Conservation (phyloP, 2,329 filamentous ascomycete species). For the Colletotrichum lini region DNA sequence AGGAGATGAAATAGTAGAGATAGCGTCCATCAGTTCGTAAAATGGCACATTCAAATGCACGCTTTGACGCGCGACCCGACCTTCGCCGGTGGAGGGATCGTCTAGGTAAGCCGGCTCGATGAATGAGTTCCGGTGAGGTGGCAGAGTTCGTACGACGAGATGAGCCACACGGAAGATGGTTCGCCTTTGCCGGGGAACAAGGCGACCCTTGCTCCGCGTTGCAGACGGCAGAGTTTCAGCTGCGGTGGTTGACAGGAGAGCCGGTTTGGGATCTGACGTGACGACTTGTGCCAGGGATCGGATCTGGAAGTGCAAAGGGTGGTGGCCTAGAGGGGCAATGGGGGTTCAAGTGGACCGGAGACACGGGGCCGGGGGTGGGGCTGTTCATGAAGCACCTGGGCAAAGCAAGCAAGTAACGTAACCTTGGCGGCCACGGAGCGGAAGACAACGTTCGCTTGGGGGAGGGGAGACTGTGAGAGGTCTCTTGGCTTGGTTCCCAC, state of each 20-base stretch:
- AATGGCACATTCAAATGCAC: slow-evolving; percentile 35
- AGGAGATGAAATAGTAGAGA: slow-evolving; percentile 41
- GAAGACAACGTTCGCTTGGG: background rate
- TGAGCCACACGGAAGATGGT: slow-evolving; percentile 17
- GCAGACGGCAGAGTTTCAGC: slow-evolving; percentile 36
- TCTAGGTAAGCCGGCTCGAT: background rate
- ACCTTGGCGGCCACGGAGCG: no score
- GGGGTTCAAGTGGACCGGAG: slow-evolving; percentile 17
- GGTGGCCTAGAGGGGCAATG: background rate
- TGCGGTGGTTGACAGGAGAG: slow-evolving; percentile 33
- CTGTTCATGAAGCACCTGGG: background rate
- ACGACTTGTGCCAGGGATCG: slow-evolving; percentile 21
- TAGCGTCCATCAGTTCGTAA: slow-evolving; percentile 39
- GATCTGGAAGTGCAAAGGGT: background rate
- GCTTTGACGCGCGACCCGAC: slow-evolving; percentile 6
- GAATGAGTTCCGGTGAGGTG: background rate
- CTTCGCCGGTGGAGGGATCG: background rate
- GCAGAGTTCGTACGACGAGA: background rate
- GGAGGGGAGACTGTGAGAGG: background rate
- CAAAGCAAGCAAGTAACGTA: background rate
- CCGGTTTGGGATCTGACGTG: slow-evolving; percentile 38
- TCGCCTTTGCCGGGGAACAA: background rate
- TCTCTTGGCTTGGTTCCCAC: background rate
- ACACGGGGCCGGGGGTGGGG: background rate
- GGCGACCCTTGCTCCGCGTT: slow-evolving; percentile 22